Base-by-base conservation (phyloP, 306 rosid genomes). In the Begonia fuchsioides region DNA sequence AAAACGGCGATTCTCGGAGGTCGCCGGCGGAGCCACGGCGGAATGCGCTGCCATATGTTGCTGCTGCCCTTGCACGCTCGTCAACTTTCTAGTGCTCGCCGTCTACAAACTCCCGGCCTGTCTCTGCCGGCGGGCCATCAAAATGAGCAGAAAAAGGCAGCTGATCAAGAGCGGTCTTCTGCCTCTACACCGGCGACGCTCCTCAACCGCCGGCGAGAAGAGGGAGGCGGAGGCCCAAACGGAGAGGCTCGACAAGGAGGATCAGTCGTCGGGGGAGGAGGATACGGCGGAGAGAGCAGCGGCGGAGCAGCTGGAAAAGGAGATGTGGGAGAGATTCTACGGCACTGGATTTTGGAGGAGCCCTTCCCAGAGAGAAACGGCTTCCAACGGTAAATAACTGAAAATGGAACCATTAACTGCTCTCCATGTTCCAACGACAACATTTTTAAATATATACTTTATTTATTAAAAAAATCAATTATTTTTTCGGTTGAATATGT, bases 291-390 rank as follows among this genome's bases (percentile, higher is more conserved):
- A 82, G 15, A 48, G 55, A 49, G 65, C 62, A 16, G 73, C 56
- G 38, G 38, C 59, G 68, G 57, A 65, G 51, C 59, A 84, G 35
- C 7, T 26, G 39, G 98, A 85, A 67, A 75, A 73, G 54, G 95
- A 85, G 77, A 90, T 90, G 98, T 85, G 95, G 95, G 83, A 79
- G 1, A 70, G 38, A 57, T 90, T 90, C 43, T 71, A 67, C 56
- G 15, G 65, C 1, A 51, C 77, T 12, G 98, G 98, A 0, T 90
- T 90, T 46, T 90, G 98, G 98, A 75, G 95, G 62, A 90, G 98
- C 43, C 71, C 78, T 2, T 84, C 95, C 2, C 84, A 70, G 65
- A 78, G 77, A 58, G 81, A 87, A 26, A 13, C 58, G 0, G 3
- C 40, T 11, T 53, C 38, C 41, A 11, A 26, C 26, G 15, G 17